A percentile compares a stretch with the other conserved stretches of the same genome.
phyloP scores from a whole-genome alignment of 2,329 filamentous ascomycete species.

The Claviceps cyperi region DNA sequence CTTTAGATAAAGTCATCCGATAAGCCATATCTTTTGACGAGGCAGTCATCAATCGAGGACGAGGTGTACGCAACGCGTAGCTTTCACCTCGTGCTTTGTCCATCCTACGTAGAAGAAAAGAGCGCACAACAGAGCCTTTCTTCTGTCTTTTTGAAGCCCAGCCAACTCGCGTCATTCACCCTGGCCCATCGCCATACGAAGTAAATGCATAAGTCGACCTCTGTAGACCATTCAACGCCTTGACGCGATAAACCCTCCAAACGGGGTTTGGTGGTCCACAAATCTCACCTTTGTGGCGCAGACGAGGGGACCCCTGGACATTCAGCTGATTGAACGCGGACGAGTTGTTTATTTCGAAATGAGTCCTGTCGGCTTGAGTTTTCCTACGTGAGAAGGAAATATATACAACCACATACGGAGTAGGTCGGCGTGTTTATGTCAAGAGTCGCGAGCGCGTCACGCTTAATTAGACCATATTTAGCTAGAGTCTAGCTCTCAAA shows the following conservation, averaged over 20 bases:
- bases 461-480: not conserved
- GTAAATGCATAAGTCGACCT: not conserved
- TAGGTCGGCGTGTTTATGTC: not conserved
- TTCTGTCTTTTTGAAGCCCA: too few relatives aligned
- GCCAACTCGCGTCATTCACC: too few relatives aligned
- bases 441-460: not conserved
- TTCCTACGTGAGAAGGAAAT: not conserved
- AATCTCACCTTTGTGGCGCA: conserved; percentile 2
- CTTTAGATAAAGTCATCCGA: not conserved
- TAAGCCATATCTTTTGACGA: not conserved
- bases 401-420: not conserved
- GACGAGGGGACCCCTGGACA: not conserved
- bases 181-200: not conserved
- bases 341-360: not conserved
- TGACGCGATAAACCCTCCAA: conserved; percentile 1
- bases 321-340: not conserved
- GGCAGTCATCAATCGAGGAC: not conserved
- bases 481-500: not conserved
- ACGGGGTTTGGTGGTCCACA: conserved; percentile 1
- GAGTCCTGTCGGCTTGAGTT: not conserved
- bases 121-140: not conserved
- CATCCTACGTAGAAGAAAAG: not conserved
- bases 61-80: not conserved
- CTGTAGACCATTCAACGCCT: not conserved
- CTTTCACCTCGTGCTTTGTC: not conserved